Evolutionary conservation across 768 basidiomycete genomes (phyloP), one percentile per base, ranked within the genome.

Genomic region (Thelephora aurantiotincta): DNA sequence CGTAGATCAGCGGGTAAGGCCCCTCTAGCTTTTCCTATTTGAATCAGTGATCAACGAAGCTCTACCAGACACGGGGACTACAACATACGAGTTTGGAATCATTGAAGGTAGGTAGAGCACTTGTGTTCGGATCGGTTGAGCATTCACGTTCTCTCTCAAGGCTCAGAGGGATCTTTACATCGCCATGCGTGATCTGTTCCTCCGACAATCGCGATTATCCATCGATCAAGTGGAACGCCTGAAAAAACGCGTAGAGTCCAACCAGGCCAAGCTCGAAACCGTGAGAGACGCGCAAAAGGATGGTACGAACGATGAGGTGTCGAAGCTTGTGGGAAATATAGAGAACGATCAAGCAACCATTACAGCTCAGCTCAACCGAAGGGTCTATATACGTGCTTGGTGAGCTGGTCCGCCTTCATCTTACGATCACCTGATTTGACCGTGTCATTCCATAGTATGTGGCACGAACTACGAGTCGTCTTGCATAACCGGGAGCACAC

Each of bases 381-480:
- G 94, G 16, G 78, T 92, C 9, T 96, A 92, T 58, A 82, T 94
- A 49, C 80, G 87, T 46, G 82, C 84, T 48, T 87, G 81, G 88
- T 91, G 57, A 57, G 78, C 60, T 4, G 34, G 41, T 46, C 13
- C 16, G 38, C 9, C 5, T 22, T 26, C 6, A 12, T n/a, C 23
- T 12, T 38, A 6, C 23, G 22, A 33, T 9, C 34, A 5, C 13
- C 14, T 46, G n/a, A 33, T 18, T 34, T 18, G 23, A 11, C 12
- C 5, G 35, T 46, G 38, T 41, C 34, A 37, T 14, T 44, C 43
- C 30, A 19, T 54, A 91, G 92, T 54, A 77, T 96, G 75, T 97
- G 92, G 91, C 87, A 94, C 56, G 92, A 97, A 62, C 70, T 94
- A n/a, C 79, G 88, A 19, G 86, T 91, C 14, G 82, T 97, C 34